Conservation (phyloP, 2,329 filamentous ascomycete species). For the Paraphaeosphaeria sporulosa region DNA sequence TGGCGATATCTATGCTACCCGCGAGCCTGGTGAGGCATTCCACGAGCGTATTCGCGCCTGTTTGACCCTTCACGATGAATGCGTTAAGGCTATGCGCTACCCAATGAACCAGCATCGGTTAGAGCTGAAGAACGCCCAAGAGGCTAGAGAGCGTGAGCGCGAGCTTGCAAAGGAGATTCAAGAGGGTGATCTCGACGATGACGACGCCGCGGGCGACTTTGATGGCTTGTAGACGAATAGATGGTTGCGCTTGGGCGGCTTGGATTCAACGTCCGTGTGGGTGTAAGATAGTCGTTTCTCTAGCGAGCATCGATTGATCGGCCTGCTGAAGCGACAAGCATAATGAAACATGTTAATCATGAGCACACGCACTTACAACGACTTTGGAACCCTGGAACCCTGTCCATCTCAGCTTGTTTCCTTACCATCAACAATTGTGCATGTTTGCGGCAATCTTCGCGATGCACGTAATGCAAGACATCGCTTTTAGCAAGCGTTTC, state of each 20-base stretch:
- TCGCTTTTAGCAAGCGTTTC: background rate
- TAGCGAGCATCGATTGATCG: constrained; percentile 33
- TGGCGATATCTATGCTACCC: constrained; percentile 93
- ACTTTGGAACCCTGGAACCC: background rate
- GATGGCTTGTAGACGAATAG: constrained; percentile 77
- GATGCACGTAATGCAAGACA: background rate
- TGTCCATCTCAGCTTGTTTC: background rate
- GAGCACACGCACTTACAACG: background rate
- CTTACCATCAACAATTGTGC: background rate
- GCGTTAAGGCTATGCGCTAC: constrained; percentile 99
- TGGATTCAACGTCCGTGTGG: constrained; percentile 10
- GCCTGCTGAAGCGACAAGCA: constrained; percentile 18
- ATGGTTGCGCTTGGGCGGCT: constrained; percentile 4
- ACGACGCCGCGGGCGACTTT: constrained; percentile 94
- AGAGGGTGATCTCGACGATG: constrained; percentile 95
- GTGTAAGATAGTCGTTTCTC: constrained; percentile 31
- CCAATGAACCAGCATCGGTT: constrained; percentile 99
- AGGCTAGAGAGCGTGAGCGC: constrained; percentile 93
- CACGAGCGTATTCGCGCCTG: constrained; percentile 95
- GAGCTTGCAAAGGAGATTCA: constrained; percentile 99
- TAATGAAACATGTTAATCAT: constrained; percentile 29
- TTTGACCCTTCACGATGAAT: constrained; percentile 92
- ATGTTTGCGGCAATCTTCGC: background rate
- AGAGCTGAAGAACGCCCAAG: constrained; percentile 97
- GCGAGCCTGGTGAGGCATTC: constrained; percentile 95